Evolutionary conservation across 768 basidiomycete genomes (phyloP).

Genomic region (Boletus vinaceobasis): DNA sequence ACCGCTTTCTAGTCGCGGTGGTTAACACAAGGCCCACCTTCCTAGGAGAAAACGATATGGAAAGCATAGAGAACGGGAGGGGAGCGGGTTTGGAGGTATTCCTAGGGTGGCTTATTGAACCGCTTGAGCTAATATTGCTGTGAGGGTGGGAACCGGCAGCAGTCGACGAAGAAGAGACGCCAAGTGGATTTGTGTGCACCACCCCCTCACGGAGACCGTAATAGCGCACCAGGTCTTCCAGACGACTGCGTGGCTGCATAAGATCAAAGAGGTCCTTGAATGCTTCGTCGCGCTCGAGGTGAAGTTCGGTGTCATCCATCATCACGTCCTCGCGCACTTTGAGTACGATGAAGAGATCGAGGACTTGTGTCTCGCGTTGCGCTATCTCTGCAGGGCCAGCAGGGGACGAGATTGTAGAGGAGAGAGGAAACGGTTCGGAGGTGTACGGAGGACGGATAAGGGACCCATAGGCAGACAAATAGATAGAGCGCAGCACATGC

Average conservation of each 20-base stretch:
- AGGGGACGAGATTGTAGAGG: slow-evolving; percentile 25
- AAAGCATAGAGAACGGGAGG: slow-evolving; percentile 36
- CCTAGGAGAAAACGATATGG: slow-evolving; percentile 39
- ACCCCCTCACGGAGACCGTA: slow-evolving; percentile 41
- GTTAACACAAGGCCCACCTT: slow-evolving; percentile 37
- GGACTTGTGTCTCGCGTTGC: slow-evolving; percentile 71
- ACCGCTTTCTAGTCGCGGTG: slow-evolving; percentile 40
- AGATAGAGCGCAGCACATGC: slow-evolving; percentile 76
- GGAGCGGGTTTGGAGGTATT: slow-evolving; percentile 5
- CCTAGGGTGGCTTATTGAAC: slow-evolving; percentile 1
- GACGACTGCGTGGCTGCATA: slow-evolving; percentile 64
- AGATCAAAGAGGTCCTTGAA: slow-evolving; percentile 81
- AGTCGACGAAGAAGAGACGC: slow-evolving; percentile 1
- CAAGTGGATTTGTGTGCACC: slow-evolving; percentile 16
- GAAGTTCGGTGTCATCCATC: slow-evolving; percentile 68
- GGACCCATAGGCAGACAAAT: slow-evolving; percentile 60
- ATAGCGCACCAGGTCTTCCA: slow-evolving; percentile 68
- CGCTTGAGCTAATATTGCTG: slow-evolving; percentile 1
- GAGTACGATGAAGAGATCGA: slow-evolving; percentile 78
- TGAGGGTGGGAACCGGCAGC: background rate
- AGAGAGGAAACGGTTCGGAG: slow-evolving; percentile 73
- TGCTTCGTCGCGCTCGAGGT: slow-evolving; percentile 70
- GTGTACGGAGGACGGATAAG: slow-evolving; percentile 67
- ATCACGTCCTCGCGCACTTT: slow-evolving; percentile 79
- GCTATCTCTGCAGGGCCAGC: slow-evolving; percentile 37